Base-by-base conservation (phyloP, 352 stramenopile genomes). In the Phytopythium litorale region DNA sequence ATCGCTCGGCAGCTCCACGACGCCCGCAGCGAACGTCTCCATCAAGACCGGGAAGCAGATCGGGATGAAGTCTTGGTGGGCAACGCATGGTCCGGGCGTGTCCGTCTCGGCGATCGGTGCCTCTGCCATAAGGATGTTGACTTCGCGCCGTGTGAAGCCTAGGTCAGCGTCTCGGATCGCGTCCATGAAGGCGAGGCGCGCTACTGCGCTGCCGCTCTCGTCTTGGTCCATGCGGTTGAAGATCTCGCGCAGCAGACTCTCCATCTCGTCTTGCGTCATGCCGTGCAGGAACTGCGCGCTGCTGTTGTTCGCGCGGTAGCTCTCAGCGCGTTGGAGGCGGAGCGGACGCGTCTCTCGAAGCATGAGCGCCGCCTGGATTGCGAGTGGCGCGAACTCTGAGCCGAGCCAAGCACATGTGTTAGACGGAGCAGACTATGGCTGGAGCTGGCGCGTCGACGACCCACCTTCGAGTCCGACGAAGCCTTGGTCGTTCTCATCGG, bases 181-280 rank as follows among this genome's bases (percentile, higher is more conserved):
- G 32, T 87, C 75, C 70, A 87, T 81, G 49, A 94, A 94, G n/a
- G 83, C 71, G 32, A 79, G 18, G 15, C 81, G 74, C 12, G 45
- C 60, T 9, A 92, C 32, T 13, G 62, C 71, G 9, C 42, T 25
- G 6, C 84, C 84, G 4, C 57, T 61, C 35, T 90, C 79, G 50
- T 88, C 76, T 0, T 75, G 60, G 52, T 92, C 84, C 7, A 75
- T 62, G 28, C 84, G 82, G 58, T 89, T 81, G 57, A 94, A 87
- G 64, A 85, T 89, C 58, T 94, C 84, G 3, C 79, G 75, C 58
- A 94, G 62, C 25, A 92, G 71, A 66, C 79, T 90, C 54, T 94
- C 84, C 56, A 90, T 78, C 54, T 94, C 84, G 56, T 94, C 84
- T 52, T 89, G 84, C 74, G 85, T 84, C 72, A 92, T 84, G 35